Conservation (phyloP, 106 monocot genomes). For the Apostasia ramifera region DNA sequence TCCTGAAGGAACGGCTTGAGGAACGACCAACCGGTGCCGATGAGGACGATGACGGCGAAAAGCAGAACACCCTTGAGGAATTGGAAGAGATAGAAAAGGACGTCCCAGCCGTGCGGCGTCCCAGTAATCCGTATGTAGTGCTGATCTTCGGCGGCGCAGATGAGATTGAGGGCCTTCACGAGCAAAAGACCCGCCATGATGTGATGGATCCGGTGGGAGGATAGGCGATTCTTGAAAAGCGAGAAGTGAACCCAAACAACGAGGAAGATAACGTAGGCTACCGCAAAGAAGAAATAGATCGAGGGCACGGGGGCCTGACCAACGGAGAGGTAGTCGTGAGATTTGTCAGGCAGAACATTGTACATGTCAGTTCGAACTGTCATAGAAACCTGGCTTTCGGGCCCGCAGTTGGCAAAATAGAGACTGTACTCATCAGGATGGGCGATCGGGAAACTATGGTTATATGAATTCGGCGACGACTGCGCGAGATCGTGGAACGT, state of each 20-base stretch:
- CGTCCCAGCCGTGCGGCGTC: constrained; percentile 90
- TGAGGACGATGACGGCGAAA: constrained; percentile 85
- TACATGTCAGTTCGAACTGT: constrained; percentile 64
- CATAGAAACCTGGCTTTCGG: constrained; percentile 51
- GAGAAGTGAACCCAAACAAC: constrained; percentile 55
- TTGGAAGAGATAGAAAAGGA: constrained; percentile 90
- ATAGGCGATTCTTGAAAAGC: constrained; percentile 38
- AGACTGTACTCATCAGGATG: constrained; percentile 75
- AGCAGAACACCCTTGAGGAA: constrained; percentile 73
- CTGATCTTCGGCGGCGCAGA: constrained; percentile 86
- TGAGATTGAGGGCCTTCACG: constrained; percentile 48
- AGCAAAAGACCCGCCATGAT: constrained; percentile 75
- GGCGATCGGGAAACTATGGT: constrained; percentile 43
- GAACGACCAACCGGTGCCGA: constrained; percentile 97
- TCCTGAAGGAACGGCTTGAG: constrained; percentile 95
- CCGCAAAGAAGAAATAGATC: constrained; percentile 47
- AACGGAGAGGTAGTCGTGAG: constrained; percentile 63
- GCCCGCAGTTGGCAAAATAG: constrained; percentile 61
- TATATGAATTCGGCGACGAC: constrained; percentile 9
- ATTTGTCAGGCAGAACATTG: constrained; percentile 34
- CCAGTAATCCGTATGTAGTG: constrained; percentile 85
- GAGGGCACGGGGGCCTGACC: constrained; percentile 59
- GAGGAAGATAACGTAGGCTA: constrained; percentile 53
- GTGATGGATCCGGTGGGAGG: constrained; percentile 69
- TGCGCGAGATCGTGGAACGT: constrained; percentile 42